A percentile compares a stretch with the other conserved stretches of the same genome.
Evolutionary conservation across 1,284 basidiomycete species (phyloP).

Genomic region (Ganoderma boninense): DNA sequence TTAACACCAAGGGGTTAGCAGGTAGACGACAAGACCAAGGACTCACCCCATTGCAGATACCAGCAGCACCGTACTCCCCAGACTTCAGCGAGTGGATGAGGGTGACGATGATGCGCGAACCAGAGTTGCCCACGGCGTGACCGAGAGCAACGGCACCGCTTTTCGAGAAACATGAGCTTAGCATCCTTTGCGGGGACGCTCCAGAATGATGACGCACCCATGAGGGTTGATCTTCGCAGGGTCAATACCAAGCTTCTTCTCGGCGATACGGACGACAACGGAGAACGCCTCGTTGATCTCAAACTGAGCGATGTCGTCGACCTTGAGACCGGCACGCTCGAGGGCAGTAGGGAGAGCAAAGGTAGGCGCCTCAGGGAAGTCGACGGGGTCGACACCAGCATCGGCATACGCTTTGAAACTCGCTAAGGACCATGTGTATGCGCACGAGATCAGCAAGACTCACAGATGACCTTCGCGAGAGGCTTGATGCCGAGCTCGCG

Average conservation of each 20-base stretch:
- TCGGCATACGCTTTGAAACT: conserved; percentile 86
- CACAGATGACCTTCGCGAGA: conserved; percentile 90
- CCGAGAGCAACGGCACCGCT: conserved; percentile 94
- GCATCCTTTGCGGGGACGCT: neutral
- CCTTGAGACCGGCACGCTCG: conserved; percentile 84
- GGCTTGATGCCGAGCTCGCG: conserved; percentile 90
- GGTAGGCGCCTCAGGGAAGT: conserved; percentile 97
- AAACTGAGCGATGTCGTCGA: conserved; percentile 90
- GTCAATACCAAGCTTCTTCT: conserved; percentile 88
- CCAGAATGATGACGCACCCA: conserved; percentile 62
- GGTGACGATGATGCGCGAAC: conserved; percentile 94
- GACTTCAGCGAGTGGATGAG: conserved; percentile 91
- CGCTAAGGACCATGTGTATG: neutral
- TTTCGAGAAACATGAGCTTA: conserved; percentile 23
- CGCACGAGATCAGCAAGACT: conserved; percentile 41
- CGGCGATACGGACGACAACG: conserved; percentile 90
- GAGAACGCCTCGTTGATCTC: conserved; percentile 99
- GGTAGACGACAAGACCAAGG: neutral
- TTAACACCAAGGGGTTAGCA: conserved; percentile 20
- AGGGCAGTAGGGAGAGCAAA: conserved; percentile 92
- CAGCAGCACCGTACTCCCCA: conserved; percentile 97
- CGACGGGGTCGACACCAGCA: conserved; percentile 95
- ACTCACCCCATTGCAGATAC: conserved; percentile 96
- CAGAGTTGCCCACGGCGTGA: conserved; percentile 96
- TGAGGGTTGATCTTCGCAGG: conserved; percentile 92